phyloP scores from a whole-genome alignment of 805 yeast species.

The Candida ulmi region DNA sequence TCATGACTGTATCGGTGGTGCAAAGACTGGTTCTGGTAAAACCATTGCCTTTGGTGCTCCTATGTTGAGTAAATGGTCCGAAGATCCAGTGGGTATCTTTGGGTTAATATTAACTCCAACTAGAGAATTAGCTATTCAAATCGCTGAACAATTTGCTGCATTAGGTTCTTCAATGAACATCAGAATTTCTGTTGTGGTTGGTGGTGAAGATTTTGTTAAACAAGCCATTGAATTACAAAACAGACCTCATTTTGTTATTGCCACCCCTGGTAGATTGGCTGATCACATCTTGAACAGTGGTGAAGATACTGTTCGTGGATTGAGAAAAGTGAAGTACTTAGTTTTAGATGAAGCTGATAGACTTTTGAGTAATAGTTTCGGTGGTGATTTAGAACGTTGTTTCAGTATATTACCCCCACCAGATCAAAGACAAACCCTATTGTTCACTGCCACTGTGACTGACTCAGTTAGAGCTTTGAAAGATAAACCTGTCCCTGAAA shows the following conservation, averaged over 20 bases:
- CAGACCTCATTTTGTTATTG: conserved; percentile 90
- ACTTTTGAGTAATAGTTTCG: conserved; percentile 76
- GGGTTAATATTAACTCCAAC: conserved; percentile 90
- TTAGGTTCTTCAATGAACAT: conserved; percentile 87
- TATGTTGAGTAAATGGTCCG: conserved; percentile 89
- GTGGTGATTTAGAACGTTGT: conserved; percentile 70
- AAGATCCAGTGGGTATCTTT: conserved; percentile 88
- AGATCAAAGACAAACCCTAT: conserved; percentile 72
- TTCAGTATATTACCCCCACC: conserved; percentile 67
- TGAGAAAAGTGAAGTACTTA: conserved; percentile 70
- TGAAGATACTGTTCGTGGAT: conserved; percentile 76
- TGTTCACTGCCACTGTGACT: conserved; percentile 95
- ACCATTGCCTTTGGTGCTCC: conserved; percentile 98
- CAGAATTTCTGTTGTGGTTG: conserved; percentile 78
- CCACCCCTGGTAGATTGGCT: conserved; percentile 95
- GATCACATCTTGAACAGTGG: conserved; percentile 87
- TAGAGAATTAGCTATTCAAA: conserved; percentile 91
- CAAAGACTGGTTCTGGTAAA: conserved; percentile 97
- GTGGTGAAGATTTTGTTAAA: conserved; percentile 90
- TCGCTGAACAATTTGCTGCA: conserved; percentile 94
- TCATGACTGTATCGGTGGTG: conserved; percentile 95
- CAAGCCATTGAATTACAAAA: conserved; percentile 79
- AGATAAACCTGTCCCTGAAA: conserved; percentile 51
- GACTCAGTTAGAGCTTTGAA: conserved; percentile 82
- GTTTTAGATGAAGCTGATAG: conserved; percentile 97